A percentile compares a stretch with the other conserved stretches of the same genome.
Conservation (phyloP, 495 filamentous ascomycete species). For the Penicillium ucsense region DNA sequence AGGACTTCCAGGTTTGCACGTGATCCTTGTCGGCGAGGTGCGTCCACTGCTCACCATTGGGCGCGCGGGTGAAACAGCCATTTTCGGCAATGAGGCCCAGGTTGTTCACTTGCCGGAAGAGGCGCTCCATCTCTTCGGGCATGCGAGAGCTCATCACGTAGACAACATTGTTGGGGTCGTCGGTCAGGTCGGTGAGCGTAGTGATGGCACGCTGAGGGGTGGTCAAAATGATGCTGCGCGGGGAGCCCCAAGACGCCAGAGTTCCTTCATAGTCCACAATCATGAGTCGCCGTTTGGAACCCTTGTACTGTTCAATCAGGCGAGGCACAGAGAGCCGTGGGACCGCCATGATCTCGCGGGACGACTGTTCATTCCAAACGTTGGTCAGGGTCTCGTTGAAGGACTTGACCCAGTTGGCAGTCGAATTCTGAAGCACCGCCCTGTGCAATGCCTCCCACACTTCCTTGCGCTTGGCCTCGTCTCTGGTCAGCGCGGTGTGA, state of each 20-base stretch:
- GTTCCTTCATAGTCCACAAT: conserved; percentile 91
- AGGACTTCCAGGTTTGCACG: conserved; percentile 64
- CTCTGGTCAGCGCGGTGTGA: conserved; percentile 67
- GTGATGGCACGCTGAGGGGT: conserved; percentile 76
- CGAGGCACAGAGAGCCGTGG: conserved; percentile 63
- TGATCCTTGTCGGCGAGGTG: conserved; percentile 59
- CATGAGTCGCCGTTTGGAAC: conserved; percentile 60
- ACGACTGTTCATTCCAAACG: conserved; percentile 72
- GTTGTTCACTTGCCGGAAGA: conserved; percentile 69
- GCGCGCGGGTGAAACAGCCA: conserved; percentile 75
- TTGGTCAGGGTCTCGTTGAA: conserved; percentile 58
- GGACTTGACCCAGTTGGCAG: conserved; percentile 67
- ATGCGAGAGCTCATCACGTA: conserved; percentile 86
- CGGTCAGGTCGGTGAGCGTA: conserved; percentile 65
- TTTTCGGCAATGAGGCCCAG: conserved; percentile 88
- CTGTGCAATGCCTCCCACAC: conserved; percentile 68
- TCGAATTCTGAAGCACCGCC: conserved; percentile 70
- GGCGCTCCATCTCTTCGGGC: conserved; percentile 75
- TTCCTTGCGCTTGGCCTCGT: conserved; percentile 55
- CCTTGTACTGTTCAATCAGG: conserved; percentile 54
- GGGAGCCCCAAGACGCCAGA: conserved; percentile 72
- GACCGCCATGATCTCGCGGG: conserved; percentile 72
- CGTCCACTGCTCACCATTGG: conserved; percentile 57
- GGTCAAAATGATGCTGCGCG: conserved; percentile 68
- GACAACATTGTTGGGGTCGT: conserved; percentile 71